Base-by-base conservation (phyloP, 164 flowering plant genomes). In the Annona squamosa region DNA sequence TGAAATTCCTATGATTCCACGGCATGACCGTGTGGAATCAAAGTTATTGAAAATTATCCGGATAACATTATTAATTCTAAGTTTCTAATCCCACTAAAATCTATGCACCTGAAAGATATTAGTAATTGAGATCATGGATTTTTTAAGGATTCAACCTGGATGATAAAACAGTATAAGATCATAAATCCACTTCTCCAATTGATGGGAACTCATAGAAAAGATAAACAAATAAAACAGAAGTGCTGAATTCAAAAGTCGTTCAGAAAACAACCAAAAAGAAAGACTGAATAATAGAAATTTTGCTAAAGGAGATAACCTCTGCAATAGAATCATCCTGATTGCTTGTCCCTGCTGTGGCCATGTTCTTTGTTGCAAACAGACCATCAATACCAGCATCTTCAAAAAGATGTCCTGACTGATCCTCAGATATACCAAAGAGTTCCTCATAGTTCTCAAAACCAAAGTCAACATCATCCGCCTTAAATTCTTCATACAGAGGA, bases 371-470 rank as follows among this genome's bases (percentile, higher is more conserved):
- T 66, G 82, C 89, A 83, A 93, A 91, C 78, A 95, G 79, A 81
- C 90, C 88, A 76, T 86, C 89, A 62, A 89, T 81, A 4, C 92
- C 96, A 79, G 86, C 96, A 82, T 89, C 87, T 71, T 87, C 91
- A 77, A 90, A 81, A 56, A 88, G 84, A 64, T 86, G 84, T 69
- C 89, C 89, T 13, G 91, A 83, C 66, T 85, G 77, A 76, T 83
- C 84, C 48, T 83, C 87, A 68, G 90, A 77, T 13, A 78, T 76
- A 63, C 92, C 94, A 84, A 95, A 93, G 26, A 93, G 84, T 79
- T 91, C 96, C 66, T 93, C 98, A 77, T 91, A 95, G 79, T 87
- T 91, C 74, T 95, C 98, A 72, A 90, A 78, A 79, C 74, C 84
- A 75, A 92, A 65, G 78, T 91, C 98, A 73, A 86, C 81, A 79